phyloP scores from a whole-genome alignment of 169 alveolate genomes.

The Cyclospora cayetanensis region DNA sequence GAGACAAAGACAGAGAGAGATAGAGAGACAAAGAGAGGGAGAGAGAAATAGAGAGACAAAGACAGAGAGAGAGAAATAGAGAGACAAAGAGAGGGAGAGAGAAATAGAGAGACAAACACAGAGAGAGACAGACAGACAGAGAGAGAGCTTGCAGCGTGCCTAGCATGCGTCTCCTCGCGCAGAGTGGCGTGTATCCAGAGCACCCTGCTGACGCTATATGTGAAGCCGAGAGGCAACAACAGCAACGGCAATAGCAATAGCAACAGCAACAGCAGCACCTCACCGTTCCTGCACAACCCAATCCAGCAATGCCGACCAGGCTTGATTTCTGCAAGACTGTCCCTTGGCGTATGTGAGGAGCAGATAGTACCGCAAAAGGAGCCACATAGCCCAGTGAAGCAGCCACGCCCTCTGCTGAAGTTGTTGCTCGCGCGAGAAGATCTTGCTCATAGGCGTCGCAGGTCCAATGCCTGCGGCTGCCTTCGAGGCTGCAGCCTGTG shows the following conservation, averaged over 20 bases:
- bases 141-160: no score
- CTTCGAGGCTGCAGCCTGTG: conserved; percentile 62
- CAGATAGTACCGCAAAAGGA: conserved; percentile 65
- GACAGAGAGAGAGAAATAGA: no score
- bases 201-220: no score
- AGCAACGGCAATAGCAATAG: not conserved
- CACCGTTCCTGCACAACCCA: conserved; percentile 70
- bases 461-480: conserved; percentile 61
- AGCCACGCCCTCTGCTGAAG: conserved; percentile 71
- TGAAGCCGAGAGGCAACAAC: not conserved
- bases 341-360: conserved; percentile 64
- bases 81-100: no score
- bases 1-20: no score
- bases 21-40: no score
- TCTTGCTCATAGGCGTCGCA: conserved; percentile 36
- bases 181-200: no score
- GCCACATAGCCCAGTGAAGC: conserved; percentile 75
- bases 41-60: no score
- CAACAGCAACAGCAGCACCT: conserved; percentile 17
- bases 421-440: conserved; percentile 64
- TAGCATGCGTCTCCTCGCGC: no score
- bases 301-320: conserved; percentile 64
- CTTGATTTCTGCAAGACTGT: conserved; percentile 60
- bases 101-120: no score
- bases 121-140: no score